Conservation (phyloP, 768 basidiomycete species). For the Lyophyllum semitale region DNA sequence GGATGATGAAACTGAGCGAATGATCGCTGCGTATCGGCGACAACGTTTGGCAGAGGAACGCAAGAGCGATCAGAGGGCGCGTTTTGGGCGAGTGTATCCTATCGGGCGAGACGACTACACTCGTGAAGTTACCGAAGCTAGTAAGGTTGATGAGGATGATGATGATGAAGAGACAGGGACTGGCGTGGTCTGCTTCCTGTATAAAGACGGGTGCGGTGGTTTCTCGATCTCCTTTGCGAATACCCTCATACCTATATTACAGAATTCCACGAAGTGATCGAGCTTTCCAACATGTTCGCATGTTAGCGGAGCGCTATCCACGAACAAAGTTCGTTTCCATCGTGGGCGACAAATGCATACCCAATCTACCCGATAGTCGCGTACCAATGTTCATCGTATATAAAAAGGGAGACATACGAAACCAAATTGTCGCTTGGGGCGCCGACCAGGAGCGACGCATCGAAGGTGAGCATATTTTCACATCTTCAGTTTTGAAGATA, state of each 20-base stretch:
- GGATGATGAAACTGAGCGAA: conserved; percentile 76
- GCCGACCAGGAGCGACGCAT: conserved; percentile 73
- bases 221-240: not conserved
- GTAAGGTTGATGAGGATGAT: conserved; percentile 64
- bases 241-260: not conserved
- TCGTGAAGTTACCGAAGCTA: conserved; percentile 92
- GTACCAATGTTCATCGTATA: conserved; percentile 93
- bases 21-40: conserved; percentile 65
- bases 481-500: not conserved
- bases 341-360: conserved; percentile 91
- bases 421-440: conserved; percentile 85
- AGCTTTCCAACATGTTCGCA: conserved; percentile 65
- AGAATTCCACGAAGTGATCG: conserved; percentile 84
- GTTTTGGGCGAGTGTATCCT: conserved; percentile 85
- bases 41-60: conserved; percentile 68
- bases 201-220: conserved; percentile 87
- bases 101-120: conserved; percentile 95
- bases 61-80: conserved; percentile 55
- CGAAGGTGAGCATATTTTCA: conserved; percentile 55
- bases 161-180: conserved; percentile 76
- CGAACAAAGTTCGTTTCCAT: conserved; percentile 96
- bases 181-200: conserved; percentile 91
- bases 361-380: conserved; percentile 90
- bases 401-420: conserved; percentile 85
- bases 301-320: conserved; percentile 80